These are phyloP conservation scores for Linum tenue DNA, from an alignment of 345 rosid species.

Conservation along the genomic window DNA sequence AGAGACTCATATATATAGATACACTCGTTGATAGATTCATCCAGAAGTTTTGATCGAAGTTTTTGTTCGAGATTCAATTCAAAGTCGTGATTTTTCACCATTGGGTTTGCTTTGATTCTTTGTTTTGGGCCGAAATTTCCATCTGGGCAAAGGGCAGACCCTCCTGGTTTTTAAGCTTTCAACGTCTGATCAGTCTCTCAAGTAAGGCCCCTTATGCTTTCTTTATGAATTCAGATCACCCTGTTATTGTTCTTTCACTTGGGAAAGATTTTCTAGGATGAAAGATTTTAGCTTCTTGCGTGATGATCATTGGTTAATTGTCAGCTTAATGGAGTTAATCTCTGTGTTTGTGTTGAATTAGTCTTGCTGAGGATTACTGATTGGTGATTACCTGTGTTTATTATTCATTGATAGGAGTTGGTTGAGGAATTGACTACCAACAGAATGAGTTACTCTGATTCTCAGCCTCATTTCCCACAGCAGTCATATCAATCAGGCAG, in stretches of 20 bases:
- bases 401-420: no score
- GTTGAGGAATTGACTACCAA: not conserved
- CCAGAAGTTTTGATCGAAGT: not conserved
- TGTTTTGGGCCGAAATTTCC: constrained; percentile 1
- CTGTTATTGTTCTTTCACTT: not conserved
- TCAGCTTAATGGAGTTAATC: no score
- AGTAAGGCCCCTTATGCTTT: no score
- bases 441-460: constrained; percentile 50
- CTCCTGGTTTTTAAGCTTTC: not conserved
- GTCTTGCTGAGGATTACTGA: no score
- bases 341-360: no score
- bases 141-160: not conserved
- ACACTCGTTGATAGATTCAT: not conserved
- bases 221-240: not conserved
- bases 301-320: no score
- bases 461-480: constrained; percentile 30
- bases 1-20: not conserved
- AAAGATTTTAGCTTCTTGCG: no score
- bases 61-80: constrained; percentile 1
- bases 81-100: not conserved
- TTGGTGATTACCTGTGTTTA: no score
- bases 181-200: not conserved
- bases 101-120: not conserved
- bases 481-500: constrained; percentile 25
- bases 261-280: not conserved